Percentiles rank a stretch among this genome's conserved stretches.
Evolutionary conservation across 352 stramenopile genomes (phyloP).

Genomic region (Phytopythium vexans): DNA sequence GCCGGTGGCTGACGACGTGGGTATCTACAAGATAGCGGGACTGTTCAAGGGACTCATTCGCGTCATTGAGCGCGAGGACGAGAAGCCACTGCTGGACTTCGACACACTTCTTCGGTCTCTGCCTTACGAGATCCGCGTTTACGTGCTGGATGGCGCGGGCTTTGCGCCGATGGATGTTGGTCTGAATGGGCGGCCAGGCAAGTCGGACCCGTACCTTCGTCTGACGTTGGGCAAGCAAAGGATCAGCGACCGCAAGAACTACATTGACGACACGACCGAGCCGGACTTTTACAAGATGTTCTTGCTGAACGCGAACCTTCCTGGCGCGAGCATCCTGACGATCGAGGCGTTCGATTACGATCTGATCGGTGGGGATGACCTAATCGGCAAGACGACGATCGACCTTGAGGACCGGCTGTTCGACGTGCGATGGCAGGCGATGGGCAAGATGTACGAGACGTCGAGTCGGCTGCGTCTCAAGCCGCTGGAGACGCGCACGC

Average conservation of each 20-base stretch:
- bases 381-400: conserved; percentile 92
- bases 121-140: conserved; percentile 84
- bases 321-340: conserved; percentile 80
- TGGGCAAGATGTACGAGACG: conserved; percentile 85
- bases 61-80: conserved; percentile 79
- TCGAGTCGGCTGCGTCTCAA: conserved; percentile 64
- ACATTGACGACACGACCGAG: conserved; percentile 82
- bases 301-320: conserved; percentile 80
- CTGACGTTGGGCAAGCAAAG: conserved; percentile 85
- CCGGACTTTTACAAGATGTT: conserved; percentile 93
- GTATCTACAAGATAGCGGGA: conserved; percentile 77
- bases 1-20: conserved; percentile 25
- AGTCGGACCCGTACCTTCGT: conserved; percentile 87
- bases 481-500: conserved; percentile 74
- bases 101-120: conserved; percentile 63
- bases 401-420: conserved; percentile 94
- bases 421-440: conserved; percentile 81
- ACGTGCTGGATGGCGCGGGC: conserved; percentile 82
- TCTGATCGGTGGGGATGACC: conserved; percentile 85
- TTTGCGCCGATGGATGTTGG: conserved; percentile 87
- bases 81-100: conserved; percentile 73
- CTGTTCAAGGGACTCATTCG: conserved; percentile 92
- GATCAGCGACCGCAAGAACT: conserved; percentile 89
- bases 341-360: conserved; percentile 92
- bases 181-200: conserved; percentile 74